These are phyloP conservation scores for Carallia pectinifolia DNA, from an alignment of 345 rosid species.

Conservation along the genomic window DNA sequence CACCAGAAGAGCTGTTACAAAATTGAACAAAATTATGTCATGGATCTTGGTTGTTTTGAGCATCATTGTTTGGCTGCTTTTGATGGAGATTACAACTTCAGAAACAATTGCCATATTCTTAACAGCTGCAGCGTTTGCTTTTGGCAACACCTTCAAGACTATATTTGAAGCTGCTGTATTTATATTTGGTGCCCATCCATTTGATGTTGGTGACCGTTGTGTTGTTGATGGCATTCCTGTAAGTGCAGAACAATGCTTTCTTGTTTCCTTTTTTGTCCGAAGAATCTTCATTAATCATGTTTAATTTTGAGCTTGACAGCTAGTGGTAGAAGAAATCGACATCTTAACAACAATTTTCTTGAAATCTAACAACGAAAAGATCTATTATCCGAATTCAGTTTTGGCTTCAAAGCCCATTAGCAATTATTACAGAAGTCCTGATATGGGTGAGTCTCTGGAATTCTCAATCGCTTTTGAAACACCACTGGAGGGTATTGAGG, in stretches of 20 bases:
- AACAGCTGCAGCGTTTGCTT: constrained; percentile 59
- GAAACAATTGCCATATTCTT: constrained; percentile 51
- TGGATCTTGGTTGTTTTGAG: constrained; percentile 40
- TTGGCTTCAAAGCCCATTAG: constrained; percentile 66
- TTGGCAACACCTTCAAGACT: constrained; percentile 70
- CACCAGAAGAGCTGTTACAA: constrained; percentile 70
- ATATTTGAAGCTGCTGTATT: constrained; percentile 65
- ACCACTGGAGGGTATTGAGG: constrained; percentile 46
- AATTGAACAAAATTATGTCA: constrained; percentile 50
- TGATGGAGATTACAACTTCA: constrained; percentile 52
- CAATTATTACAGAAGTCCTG: constrained; percentile 73
- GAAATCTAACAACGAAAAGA: constrained; percentile 62
- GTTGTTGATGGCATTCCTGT: constrained; percentile 68
- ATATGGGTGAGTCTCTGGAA: constrained; percentile 65
- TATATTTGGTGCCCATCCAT: constrained; percentile 77
- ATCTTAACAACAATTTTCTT: constrained; percentile 67
- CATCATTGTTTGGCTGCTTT: constrained; percentile 54
- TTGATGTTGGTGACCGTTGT: constrained; percentile 83
- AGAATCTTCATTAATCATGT: no score
- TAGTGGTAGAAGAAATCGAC: constrained; percentile 82
- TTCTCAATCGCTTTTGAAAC: constrained; percentile 64
- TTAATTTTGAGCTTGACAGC: constrained; percentile 30
- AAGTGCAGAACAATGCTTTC: constrained; percentile 2
- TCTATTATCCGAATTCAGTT: constrained; percentile 68
- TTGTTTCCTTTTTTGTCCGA: no score